Percentiles rank a stretch among this genome's conserved stretches.
Conservation (phyloP, 805 yeast species). For the Candida nitratophila region DNA sequence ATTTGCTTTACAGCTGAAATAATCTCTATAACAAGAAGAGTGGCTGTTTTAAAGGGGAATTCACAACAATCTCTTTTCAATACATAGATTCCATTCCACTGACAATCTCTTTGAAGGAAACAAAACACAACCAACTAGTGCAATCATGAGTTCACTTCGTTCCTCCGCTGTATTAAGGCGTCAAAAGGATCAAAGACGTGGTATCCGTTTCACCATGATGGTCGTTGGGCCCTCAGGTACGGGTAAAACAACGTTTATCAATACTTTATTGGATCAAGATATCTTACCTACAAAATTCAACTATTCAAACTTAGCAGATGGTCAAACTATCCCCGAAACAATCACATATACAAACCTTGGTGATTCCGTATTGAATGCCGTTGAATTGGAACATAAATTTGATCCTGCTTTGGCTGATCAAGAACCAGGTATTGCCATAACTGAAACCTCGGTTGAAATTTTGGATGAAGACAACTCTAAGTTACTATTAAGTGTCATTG, state of each 20-base stretch:
- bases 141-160: constrained; percentile 1
- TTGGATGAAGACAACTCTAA: constrained; percentile 54
- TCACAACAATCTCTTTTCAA: no score
- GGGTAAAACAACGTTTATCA: constrained; percentile 72
- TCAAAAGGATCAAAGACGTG: constrained; percentile 65
- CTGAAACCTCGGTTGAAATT: constrained; percentile 57
- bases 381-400: constrained; percentile 52
- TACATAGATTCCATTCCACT: no score
- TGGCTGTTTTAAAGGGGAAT: no score
- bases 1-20: no score
- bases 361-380: constrained; percentile 46
- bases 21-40: no score
- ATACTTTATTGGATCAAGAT: constrained; percentile 56
- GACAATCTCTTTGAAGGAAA: no score
- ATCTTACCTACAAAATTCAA: constrained; percentile 55
- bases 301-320: constrained; percentile 21
- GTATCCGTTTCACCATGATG: constrained; percentile 67
- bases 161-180: constrained; percentile 32
- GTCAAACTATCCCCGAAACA: constrained; percentile 32
- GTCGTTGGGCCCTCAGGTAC: constrained; percentile 69
- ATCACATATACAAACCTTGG: constrained; percentile 54
- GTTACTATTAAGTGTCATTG: constrained; percentile 46
- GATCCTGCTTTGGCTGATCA: constrained; percentile 52
- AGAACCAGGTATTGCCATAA: constrained; percentile 73
- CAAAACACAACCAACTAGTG: no score